A percentile compares a stretch with the other conserved stretches of the same genome.
Conservation (phyloP, 495 filamentous ascomycete genomes). For the Hamigera avellanea region DNA sequence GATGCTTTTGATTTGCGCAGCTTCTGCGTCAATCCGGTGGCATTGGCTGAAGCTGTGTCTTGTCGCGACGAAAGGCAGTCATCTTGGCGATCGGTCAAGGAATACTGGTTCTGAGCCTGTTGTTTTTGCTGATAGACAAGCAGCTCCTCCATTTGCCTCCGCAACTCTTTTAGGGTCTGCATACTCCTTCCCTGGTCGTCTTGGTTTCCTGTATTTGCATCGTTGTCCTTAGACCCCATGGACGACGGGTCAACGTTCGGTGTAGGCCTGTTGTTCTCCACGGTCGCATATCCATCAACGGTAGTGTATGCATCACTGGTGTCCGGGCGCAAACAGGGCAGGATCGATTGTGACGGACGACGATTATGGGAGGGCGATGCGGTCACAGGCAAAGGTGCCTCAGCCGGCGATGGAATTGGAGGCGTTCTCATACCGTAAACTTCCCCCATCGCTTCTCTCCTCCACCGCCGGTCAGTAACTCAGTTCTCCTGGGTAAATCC, state of each 20-base stretch:
- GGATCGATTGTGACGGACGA: constrained; percentile 15
- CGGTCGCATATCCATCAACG: too few species aligned
- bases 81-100: constrained; percentile 9
- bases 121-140: constrained; percentile 36
- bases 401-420: constrained; percentile 33
- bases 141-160: constrained; percentile 37
- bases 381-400: constrained; percentile 17
- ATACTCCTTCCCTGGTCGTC: constrained; percentile 28
- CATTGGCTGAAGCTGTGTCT: constrained; percentile 5
- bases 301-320: too few species aligned
- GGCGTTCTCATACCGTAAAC: constrained; percentile 28
- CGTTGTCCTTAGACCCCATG: constrained; percentile 10
- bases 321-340: background rate
- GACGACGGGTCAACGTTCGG: too few species aligned
- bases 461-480: constrained; percentile 23
- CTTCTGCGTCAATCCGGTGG: constrained; percentile 22
- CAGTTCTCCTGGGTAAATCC: constrained; percentile 23
- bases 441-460: constrained; percentile 28
- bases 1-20: constrained; percentile 21
- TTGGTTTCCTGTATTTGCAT: constrained; percentile 2
- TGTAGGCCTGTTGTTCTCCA: too few species aligned
- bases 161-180: constrained; percentile 30
- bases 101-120: constrained; percentile 16
- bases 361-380: constrained; percentile 14
- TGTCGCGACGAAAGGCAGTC: constrained; percentile 8